Base-by-base conservation (phyloP, 208 protist species). In the Crithidia sp. region DNA sequence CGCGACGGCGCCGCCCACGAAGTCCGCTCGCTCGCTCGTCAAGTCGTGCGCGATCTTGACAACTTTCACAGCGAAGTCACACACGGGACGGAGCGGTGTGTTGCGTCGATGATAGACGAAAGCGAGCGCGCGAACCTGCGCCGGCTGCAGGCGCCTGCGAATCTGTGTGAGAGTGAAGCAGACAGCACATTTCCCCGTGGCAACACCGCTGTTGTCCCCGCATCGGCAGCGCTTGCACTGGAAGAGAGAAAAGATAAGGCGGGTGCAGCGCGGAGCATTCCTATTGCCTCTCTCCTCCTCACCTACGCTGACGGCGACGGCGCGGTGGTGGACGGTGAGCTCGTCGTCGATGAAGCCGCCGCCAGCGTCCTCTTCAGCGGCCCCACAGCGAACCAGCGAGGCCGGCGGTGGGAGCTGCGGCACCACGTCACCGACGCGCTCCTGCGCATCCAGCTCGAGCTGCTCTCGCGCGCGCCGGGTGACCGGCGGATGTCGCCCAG, bases 331-430 rank as follows among this genome's bases (percentile, higher is more conserved):
- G 71, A 76, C 41, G 71, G 71, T 14, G 71, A 63, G 47, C 63
- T 76, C 0, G 65, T 52, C 0, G 71, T 71, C 5, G 71, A 70
- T 28, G 62, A 64, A 40, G 19, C 55, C 10, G 49, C 52, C 4
- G 65, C 65, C 52, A 63, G 59, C 12, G 39, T 77, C 10, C 73
- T 77, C 39, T 65, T 54, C 64, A 77, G 65, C 52, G 55, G 73
- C 5, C 65, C 65, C 14, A 77, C 73, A 1, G 56, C 59, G 7
- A 67, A 67, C 50, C 56, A 71, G 57, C 73, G 52, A 0, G 71
- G 71, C 9, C 62, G 64, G 2, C 62, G 72, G 2, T 77, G 72
- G 64, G 72, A 77, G 49, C 64, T 77, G 72, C 72, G 72, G 57
- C 72, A 69, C 58, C 64, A 70, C 72, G 64, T 17, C 16, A 77